Evolutionary conservation across 176 grass and related monocot genomes (phyloP), one percentile per base, ranked within the genome.

Genomic region (Oryza coarctata): DNA sequence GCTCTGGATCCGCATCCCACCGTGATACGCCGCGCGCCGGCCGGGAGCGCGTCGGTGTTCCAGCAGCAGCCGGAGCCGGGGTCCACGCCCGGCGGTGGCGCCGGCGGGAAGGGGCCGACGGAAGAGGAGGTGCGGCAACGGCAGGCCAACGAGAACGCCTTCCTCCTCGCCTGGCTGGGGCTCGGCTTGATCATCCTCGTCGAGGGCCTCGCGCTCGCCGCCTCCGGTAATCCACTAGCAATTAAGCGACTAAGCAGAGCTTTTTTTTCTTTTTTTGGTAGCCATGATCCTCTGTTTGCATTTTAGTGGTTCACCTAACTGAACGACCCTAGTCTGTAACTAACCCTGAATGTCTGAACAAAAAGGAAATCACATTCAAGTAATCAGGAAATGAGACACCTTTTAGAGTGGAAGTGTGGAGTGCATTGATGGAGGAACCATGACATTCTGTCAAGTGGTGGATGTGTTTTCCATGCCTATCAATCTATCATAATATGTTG

Each of bases 151-250:
- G 92, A 98, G 88, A 92, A 91, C 82, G 84, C 92, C 30, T 98
- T 98, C 75, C 88, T 98, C 30, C 84, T 98, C 79, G 55, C 92
- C 6, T 98, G 95, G 95, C 72, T 93, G 1, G 90, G 88, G 18
- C 93, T 98, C n/a, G 95, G 92, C 28, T 38, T n/a, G 22, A 61
- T 98, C 17, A 98, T 98, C 70, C 89, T 98, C 26, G 29, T 90
- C 10, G 92, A 98, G 85, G 95, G 95, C 70, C 15, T 98, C 63
- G 88, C 88, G 7, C 90, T 98, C 27, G 90, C 95, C 39, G 95
- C 92, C 44, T 91, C 95, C 9, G 92, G 95, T 95, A 85, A 79
- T 3, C 62, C 70, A 18, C 62, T 10, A 9, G 1, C 12, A 23
- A 74, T 67, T 25, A 60, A 12, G 30, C 62, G 12, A 7, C 63